Base-by-base conservation (phyloP, 2,329 filamentous ascomycete genomes). In the Didymella exigua region DNA sequence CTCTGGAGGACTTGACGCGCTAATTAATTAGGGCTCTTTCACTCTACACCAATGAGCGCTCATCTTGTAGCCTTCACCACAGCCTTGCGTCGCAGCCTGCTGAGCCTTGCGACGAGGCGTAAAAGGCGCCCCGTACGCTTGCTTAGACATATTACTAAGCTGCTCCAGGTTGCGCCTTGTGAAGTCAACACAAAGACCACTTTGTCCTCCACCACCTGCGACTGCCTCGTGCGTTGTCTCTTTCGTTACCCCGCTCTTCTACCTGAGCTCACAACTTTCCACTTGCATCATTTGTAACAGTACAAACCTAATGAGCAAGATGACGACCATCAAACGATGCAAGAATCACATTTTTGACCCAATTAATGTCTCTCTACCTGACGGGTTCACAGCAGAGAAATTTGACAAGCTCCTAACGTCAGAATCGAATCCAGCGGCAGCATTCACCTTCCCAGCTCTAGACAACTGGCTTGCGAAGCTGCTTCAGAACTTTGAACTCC, bases 391-490 rank as follows among this genome's bases (percentile, higher is more conserved):
- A 2, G 58, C 76, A 57, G 72, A 79, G 0, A 50, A 65, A 11
- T 63, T 66, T 19, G 4, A 37, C 24, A 27, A 23, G 5, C 51
- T 65, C 3, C 38, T 64, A 4, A 46, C 55, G 18, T 37, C 18
- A 2, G 30, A 45, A 1, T 29, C 29, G 1, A 30, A 58, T 5
- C n/a, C 49, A 5, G 52, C 50, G 8, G 48, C 64, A 11, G 57
- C 61, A 14, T 67, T 56, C 16, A 70, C 72, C 1, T 85, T 85
- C 49, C 79, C 79, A 4, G 80, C 84, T 0, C 84, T 85, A 66
- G 79, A 81, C 36, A 77, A 76, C 36, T 86, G 84, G 84, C 74
- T 83, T 4, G 69, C 71, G 2, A 82, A 79, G 0, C 67, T 86
- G 1, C 75, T 80, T 31, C 72, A 75, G 21, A 82, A 81, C 0